These are phyloP conservation scores for Penicillium hordei DNA, from an alignment of 2,329 filamentous ascomycete genomes.

Conservation along the genomic window DNA sequence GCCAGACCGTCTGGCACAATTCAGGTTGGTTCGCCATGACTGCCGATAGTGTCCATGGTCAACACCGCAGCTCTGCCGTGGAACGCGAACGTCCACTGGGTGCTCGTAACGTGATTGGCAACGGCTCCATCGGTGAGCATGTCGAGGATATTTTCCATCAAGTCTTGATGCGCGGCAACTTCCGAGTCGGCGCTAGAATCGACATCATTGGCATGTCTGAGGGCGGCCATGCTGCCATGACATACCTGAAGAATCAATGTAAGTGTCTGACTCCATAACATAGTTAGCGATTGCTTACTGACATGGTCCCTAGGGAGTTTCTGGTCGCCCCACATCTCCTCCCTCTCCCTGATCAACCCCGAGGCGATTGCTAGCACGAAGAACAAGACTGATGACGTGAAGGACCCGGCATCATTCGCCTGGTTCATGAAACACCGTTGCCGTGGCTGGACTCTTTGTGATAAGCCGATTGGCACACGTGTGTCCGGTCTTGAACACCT, in stretches of 20 bases:
- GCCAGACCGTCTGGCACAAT: slow-evolving; percentile 75
- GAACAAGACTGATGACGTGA: slow-evolving; percentile 16
- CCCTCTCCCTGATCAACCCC: slow-evolving; percentile 43
- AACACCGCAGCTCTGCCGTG: slow-evolving; percentile 63
- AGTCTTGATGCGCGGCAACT: slow-evolving; percentile 49
- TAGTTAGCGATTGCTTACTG: not conserved
- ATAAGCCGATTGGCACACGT: slow-evolving; percentile 52
- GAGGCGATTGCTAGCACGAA: slow-evolving; percentile 35
- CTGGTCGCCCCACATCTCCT: slow-evolving; percentile 43
- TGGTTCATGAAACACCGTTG: slow-evolving; percentile 52
- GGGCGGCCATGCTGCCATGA: slow-evolving; percentile 58
- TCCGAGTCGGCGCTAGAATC: slow-evolving; percentile 51
- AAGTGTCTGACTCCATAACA: slow-evolving; percentile 37
- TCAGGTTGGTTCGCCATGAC: slow-evolving; percentile 62
- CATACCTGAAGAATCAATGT: slow-evolving; percentile 58
- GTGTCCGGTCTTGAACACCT: slow-evolving; percentile 56
- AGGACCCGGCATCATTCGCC: slow-evolving; percentile 22
- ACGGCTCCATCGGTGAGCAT: slow-evolving; percentile 61
- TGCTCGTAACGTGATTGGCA: slow-evolving; percentile 61
- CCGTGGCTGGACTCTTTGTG: slow-evolving; percentile 61
- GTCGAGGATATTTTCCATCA: slow-evolving; percentile 65
- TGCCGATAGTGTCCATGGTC: slow-evolving; percentile 54
- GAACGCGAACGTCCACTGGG: slow-evolving; percentile 50
- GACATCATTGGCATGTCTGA: slow-evolving; percentile 72
- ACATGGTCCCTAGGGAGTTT: slow-evolving; percentile 32